phyloP scores from a whole-genome alignment of 1,284 basidiomycete genomes.

The Melampsora medusae region DNA sequence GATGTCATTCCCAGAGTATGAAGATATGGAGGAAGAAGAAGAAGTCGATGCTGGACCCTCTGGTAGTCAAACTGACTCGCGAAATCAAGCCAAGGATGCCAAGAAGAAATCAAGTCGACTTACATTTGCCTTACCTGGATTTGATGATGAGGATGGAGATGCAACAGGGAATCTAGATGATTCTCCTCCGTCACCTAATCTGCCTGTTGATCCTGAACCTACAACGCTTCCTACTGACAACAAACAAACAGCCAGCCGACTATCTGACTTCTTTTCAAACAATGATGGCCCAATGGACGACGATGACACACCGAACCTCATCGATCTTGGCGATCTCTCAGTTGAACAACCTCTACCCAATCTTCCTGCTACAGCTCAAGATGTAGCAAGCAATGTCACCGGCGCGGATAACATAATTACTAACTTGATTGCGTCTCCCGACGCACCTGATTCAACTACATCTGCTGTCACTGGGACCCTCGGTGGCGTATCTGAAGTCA shows the following conservation, averaged over 20 bases:
- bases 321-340: not conserved
- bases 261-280: constrained; percentile 31
- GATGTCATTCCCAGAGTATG: constrained; percentile 5
- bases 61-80: not conserved
- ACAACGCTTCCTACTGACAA: not conserved
- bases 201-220: not conserved
- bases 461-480: not conserved
- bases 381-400: not conserved
- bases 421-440: not conserved
- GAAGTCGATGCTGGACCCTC: not conserved
- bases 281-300: constrained; percentile 3
- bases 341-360: not conserved
- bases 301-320: constrained; percentile 12
- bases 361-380: not conserved
- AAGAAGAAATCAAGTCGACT: constrained; percentile 9
- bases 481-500: not conserved
- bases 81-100: not conserved
- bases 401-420: not conserved
- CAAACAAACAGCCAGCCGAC: constrained; percentile 8
- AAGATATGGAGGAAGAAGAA: constrained; percentile 11
- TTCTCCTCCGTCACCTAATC: constrained; percentile 2
- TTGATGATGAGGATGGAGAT: not conserved
- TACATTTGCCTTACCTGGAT: constrained; percentile 5
- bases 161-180: not conserved
- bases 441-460: not conserved